Evolutionary conservation across 202 grass and related monocot genomes (phyloP).

Genomic region (Schoenoplectus tabernaemontani): DNA sequence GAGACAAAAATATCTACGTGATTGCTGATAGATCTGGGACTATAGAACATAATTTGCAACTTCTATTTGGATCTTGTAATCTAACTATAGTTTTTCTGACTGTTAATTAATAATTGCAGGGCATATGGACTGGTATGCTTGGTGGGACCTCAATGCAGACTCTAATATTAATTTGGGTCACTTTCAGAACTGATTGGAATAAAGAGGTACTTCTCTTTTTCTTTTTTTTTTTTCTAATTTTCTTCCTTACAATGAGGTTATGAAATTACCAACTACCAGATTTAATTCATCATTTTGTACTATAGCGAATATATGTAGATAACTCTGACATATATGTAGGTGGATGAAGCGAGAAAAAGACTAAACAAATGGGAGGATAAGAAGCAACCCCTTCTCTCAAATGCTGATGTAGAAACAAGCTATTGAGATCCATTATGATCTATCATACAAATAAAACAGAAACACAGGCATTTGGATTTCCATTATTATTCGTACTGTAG

Average conservation of each 20-base stretch:
- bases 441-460: neutral
- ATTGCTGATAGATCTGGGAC: neutral
- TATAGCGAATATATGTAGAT: neutral
- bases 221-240: neutral
- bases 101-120: slow-evolving; percentile 27
- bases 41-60: neutral
- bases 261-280: neutral
- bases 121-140: slow-evolving; percentile 81
- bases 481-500: neutral
- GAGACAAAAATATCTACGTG: neutral
- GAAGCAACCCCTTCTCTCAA: slow-evolving; percentile 50
- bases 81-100: neutral
- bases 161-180: slow-evolving; percentile 62
- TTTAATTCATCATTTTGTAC: neutral
- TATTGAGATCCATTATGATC: neutral
- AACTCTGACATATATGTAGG: slow-evolving; percentile 26
- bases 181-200: slow-evolving; percentile 71
- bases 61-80: neutral
- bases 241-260: neutral
- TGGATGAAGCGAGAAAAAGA: slow-evolving; percentile 53
- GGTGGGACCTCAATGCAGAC: slow-evolving; percentile 79
- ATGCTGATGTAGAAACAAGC: neutral
- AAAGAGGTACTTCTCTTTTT: slow-evolving; percentile 40
- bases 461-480: neutral
- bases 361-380: slow-evolving; percentile 68